These are phyloP conservation scores for Diatrype stigma DNA, from an alignment of 2,329 filamentous ascomycete genomes.

Conservation along the genomic window DNA sequence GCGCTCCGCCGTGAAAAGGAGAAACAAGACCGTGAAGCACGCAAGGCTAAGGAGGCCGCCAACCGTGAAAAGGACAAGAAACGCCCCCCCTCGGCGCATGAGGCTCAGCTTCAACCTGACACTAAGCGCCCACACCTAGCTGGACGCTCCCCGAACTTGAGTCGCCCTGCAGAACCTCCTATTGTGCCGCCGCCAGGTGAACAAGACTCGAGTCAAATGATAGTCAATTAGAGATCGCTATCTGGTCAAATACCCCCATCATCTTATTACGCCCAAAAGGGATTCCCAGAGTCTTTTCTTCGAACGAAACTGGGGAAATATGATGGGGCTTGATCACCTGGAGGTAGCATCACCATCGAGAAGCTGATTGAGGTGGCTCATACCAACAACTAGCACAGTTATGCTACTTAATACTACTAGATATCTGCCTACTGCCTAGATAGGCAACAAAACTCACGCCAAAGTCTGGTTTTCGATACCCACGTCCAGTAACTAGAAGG, in stretches of 20 bases:
- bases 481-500: too few relatives aligned
- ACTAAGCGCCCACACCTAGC: slow-evolving; percentile 25
- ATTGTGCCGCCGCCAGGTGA: slow-evolving; percentile 7
- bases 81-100: slow-evolving; percentile 17
- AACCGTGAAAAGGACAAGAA: slow-evolving; percentile 28
- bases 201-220: background rate
- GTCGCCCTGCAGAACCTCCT: slow-evolving; percentile 8
- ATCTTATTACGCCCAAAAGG: too few relatives aligned
- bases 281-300: background rate
- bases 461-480: too few relatives aligned
- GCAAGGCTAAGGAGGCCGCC: slow-evolving; percentile 37
- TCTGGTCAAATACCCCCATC: too few relatives aligned
- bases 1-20: slow-evolving; percentile 87
- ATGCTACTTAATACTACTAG: too few relatives aligned
- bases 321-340: too few relatives aligned
- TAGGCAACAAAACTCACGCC: too few relatives aligned
- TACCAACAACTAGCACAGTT: too few relatives aligned
- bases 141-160: slow-evolving; percentile 10
- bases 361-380: too few relatives aligned
- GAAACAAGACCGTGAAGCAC: slow-evolving; percentile 53
- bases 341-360: too few relatives aligned
- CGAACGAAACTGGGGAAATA: too few relatives aligned
- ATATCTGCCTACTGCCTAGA: background rate
- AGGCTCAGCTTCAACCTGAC: slow-evolving; percentile 19
- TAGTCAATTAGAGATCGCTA: too few relatives aligned